Percentiles rank a stretch among this genome's conserved stretches.
Conservation (phyloP, 192 early-diverging fungal species). For the Linnemannia zychae region DNA sequence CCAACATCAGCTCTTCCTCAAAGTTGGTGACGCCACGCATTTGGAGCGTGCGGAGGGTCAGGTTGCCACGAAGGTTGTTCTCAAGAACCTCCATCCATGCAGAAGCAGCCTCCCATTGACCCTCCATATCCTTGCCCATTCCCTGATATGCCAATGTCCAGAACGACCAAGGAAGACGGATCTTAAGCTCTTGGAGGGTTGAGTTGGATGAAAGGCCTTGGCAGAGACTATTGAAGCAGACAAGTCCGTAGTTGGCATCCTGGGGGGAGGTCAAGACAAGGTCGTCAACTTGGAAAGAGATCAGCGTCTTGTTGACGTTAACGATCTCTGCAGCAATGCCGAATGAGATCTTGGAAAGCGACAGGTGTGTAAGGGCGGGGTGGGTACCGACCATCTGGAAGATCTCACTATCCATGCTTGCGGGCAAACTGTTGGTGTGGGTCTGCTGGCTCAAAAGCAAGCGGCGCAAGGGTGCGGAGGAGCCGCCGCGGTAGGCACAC, state of each 20-base stretch:
- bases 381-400: constrained; percentile 28
- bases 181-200: constrained; percentile 34
- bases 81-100: constrained; percentile 42
- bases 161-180: constrained; percentile 32
- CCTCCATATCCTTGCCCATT: constrained; percentile 7
- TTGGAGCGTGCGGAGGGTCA: constrained; percentile 18
- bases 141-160: constrained; percentile 38
- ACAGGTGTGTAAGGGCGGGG: constrained; percentile 30
- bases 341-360: constrained; percentile 30
- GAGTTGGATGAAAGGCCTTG: constrained; percentile 20
- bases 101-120: constrained; percentile 20
- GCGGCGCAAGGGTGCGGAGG: constrained; percentile 10
- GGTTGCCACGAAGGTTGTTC: constrained; percentile 14
- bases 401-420: constrained; percentile 29
- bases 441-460: constrained; percentile 26
- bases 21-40: constrained; percentile 48
- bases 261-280: constrained; percentile 8
- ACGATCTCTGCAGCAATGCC: constrained; percentile 28
- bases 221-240: constrained; percentile 29
- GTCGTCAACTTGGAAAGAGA: constrained; percentile 39
- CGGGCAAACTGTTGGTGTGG: constrained; percentile 9
- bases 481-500: constrained; percentile 10
- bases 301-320: constrained; percentile 22
- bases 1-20: constrained; percentile 39
- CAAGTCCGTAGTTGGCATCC: constrained; percentile 25